These are phyloP conservation scores for Geosiphon pyriformis DNA, from an alignment of 192 early-diverging fungal species.

Conservation along the genomic window DNA sequence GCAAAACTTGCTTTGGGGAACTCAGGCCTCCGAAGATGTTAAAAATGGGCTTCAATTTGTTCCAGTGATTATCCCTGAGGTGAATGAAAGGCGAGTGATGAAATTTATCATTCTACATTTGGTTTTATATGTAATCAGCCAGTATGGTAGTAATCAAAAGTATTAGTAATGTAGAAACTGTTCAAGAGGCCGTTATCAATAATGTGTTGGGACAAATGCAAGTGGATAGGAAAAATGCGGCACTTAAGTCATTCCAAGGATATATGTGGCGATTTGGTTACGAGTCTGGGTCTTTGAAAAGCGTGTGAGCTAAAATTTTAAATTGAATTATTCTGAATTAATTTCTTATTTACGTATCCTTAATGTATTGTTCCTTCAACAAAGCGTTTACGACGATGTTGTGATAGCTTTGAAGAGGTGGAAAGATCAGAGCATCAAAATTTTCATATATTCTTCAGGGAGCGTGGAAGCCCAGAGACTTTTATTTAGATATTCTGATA, in stretches of 20 bases:
- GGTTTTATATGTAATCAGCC: too few species aligned
- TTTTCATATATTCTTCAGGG: slow-evolving; percentile 97
- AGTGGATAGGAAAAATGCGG: slow-evolving; percentile 82
- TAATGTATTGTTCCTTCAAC: not conserved
- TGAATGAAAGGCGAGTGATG: slow-evolving; percentile 21
- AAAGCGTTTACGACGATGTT: slow-evolving; percentile 84
- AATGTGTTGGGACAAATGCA: slow-evolving; percentile 84
- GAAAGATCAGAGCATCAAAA: slow-evolving; percentile 49
- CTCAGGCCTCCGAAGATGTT: slow-evolving; percentile 44
- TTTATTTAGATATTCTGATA: slow-evolving; percentile 75
- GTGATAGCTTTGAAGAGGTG: slow-evolving; percentile 69
- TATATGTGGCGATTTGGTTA: slow-evolving; percentile 93
- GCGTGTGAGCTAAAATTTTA: slow-evolving; percentile 66
- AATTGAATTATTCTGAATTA: not conserved
- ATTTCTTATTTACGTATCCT: not conserved
- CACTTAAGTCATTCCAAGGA: slow-evolving; percentile 89
- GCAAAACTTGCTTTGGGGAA: not conserved
- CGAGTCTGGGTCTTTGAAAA: slow-evolving; percentile 64
- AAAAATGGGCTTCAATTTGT: slow-evolving; percentile 33
- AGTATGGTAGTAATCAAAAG: too few species aligned
- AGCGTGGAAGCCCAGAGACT: slow-evolving; percentile 92
- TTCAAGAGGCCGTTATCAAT: slow-evolving; percentile 49
- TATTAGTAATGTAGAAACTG: slow-evolving; percentile 38
- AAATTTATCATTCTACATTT: too few species aligned
- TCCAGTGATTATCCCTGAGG: slow-evolving; percentile 40